Evolutionary conservation across 495 filamentous ascomycete species (phyloP), one percentile per base, ranked within the genome.

Genomic region (Annulohypoxylon moriforme): DNA sequence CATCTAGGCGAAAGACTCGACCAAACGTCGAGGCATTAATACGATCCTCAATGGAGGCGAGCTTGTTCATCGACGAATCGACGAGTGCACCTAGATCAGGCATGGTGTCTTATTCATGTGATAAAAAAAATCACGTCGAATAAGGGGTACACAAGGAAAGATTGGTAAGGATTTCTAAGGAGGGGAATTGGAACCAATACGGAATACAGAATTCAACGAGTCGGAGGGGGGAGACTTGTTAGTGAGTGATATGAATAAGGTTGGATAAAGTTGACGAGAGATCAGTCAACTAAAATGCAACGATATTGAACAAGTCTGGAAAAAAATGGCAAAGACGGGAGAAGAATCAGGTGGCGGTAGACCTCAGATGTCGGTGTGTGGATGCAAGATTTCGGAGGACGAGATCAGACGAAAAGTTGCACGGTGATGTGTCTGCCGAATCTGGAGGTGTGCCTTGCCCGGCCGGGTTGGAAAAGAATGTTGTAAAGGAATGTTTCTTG

Each of bases 1-100:
- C 88, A 57, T 91, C 88, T 6, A 95, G 86, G 27, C 86, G 86
- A 78, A 95, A 95, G 72, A 90, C 86, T 64, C 85, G 85, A 47
- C 92, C 92, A 69, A 93, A 84, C 14, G 86, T 81, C 0, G 84
- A 85, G 22, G 29, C 53, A 25, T 81, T 82, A 31, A 86, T 76
- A 27, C 68, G 64, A 5, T 78, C 63, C 33, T 85, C 79, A 46
- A 83, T 31, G 11, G 46, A n/a, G 25, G 66, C 40, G 1, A 74
- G 0, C 62, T 64, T 74, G 55, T 46, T 65, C 58, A 65, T 67
- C 42, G 14, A 25, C n/a, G 49, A 49, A 24, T 76, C 74, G 66
- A 69, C 50, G 20, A 63, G 55, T 16, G 8, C 42, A 6, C 25
- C 31, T 2, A 73, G 18, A 38, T 13, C 27, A 14, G 52, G 47